Conservation (phyloP, 768 basidiomycete species). For the Tulasnella sp. region DNA sequence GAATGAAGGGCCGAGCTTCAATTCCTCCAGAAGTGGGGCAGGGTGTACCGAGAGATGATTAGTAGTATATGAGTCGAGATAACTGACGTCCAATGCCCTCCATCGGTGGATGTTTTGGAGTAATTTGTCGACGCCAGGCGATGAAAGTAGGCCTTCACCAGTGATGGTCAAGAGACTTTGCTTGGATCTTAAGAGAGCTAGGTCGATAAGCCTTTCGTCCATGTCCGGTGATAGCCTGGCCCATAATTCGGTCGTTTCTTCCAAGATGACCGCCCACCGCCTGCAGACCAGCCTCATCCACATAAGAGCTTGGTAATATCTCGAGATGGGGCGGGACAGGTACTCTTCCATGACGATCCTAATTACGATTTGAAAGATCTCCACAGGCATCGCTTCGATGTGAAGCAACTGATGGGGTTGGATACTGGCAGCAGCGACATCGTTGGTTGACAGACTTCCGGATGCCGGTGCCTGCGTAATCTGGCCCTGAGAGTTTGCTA, state of each 20-base stretch:
- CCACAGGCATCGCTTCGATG: not conserved
- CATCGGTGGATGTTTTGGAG: not conserved
- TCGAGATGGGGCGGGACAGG: too few species aligned
- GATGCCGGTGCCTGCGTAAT: too few species aligned
- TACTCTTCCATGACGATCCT: not conserved
- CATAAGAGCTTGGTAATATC: not conserved
- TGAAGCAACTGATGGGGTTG: not conserved
- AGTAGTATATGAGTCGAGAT: not conserved
- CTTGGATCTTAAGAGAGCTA: not conserved
- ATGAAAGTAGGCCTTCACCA: not conserved
- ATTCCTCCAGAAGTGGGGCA: not conserved
- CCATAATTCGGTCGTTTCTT: not conserved
- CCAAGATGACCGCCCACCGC: not conserved
- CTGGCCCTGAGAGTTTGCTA: not conserved
- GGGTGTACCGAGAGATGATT: not conserved
- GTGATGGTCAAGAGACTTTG: not conserved
- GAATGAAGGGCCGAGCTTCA: not conserved
- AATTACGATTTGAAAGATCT: not conserved
- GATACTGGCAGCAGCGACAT: not conserved
- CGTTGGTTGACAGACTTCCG: not conserved
- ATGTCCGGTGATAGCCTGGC: not conserved
- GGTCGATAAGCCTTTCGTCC: not conserved
- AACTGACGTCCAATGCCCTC: not conserved
- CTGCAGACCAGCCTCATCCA: not conserved
- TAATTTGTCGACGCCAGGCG: not conserved